These are phyloP conservation scores for Eimeria necatrix DNA, from an alignment of 169 alveolate genomes.

Conservation along the genomic window DNA sequence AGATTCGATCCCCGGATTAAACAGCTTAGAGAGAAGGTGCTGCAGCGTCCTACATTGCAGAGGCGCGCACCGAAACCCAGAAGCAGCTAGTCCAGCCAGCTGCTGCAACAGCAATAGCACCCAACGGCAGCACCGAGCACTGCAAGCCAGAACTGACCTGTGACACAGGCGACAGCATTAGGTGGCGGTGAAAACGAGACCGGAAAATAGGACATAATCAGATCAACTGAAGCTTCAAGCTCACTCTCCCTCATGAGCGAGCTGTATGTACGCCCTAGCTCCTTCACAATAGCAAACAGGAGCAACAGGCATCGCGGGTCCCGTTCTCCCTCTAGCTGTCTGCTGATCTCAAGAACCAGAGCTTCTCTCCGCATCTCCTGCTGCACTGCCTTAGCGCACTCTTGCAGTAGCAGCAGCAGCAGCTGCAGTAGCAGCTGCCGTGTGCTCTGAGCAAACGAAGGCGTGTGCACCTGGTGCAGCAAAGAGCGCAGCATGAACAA, in stretches of 20 bases:
- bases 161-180: slow-evolving; percentile 48
- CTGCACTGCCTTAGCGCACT: neutral
- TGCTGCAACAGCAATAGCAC: neutral
- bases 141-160: slow-evolving; percentile 51
- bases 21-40: too few relatives aligned
- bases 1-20: too few relatives aligned
- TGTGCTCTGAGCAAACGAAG: slow-evolving; percentile 55
- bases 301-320: slow-evolving; percentile 82
- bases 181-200: slow-evolving; percentile 71
- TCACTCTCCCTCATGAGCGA: neutral
- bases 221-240: slow-evolving; percentile 39
- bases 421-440: slow-evolving; percentile 71
- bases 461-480: slow-evolving; percentile 71
- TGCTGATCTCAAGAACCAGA: slow-evolving; percentile 1
- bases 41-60: too few relatives aligned
- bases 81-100: neutral
- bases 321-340: slow-evolving; percentile 80
- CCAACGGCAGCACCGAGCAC: neutral
- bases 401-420: slow-evolving; percentile 62
- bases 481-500: slow-evolving; percentile 10
- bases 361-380: neutral
- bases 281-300: slow-evolving; percentile 40
- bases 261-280: slow-evolving; percentile 26
- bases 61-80: neutral
- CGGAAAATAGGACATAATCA: slow-evolving; percentile 68